A percentile compares a stretch with the other conserved stretches of the same genome.
Evolutionary conservation across 192 early-diverging fungal genomes (phyloP).

Genomic region (Diversispora epigaea): DNA sequence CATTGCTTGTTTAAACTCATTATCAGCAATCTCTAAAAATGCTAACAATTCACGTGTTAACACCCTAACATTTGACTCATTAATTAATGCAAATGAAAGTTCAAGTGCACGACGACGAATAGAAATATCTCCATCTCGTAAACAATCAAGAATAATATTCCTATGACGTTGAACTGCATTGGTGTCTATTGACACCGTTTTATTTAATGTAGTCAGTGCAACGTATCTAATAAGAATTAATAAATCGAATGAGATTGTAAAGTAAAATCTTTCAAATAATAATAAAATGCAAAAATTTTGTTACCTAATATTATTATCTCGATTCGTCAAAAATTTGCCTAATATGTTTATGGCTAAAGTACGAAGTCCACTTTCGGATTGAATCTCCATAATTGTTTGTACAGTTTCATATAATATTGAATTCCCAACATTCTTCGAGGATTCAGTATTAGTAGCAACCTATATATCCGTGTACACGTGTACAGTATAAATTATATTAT

Average conservation of each 20-base stretch:
- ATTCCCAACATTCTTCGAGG: constrained; percentile 94
- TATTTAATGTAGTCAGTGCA: constrained; percentile 94
- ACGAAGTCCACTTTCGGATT: constrained; percentile 85
- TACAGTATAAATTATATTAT: no score
- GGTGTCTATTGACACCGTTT: constrained; percentile 84
- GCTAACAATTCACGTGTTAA: constrained; percentile 90
- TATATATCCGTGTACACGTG: no score
- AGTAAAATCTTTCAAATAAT: not conserved
- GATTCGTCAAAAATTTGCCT: constrained; percentile 90
- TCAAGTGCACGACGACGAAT: constrained; percentile 96
- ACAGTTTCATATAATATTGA: constrained; percentile 98
- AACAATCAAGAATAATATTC: constrained; percentile 92
- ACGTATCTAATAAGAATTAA: constrained; percentile 69
- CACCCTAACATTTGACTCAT: constrained; percentile 86
- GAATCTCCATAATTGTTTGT: constrained; percentile 93
- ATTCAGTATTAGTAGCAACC: constrained; percentile 93
- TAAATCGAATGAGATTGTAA: constrained; percentile 27
- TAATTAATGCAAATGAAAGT: constrained; percentile 94
- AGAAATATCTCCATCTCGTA: constrained; percentile 92
- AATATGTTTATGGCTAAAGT: constrained; percentile 97
- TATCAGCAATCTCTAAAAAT: constrained; percentile 89
- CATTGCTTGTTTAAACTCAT: constrained; percentile 87
- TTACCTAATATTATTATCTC: constrained; percentile 96
- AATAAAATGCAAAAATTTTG: not conserved
- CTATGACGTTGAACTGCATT: constrained; percentile 97